phyloP scores from a whole-genome alignment of 1,284 basidiomycete species.

The Ceratobasidium sp. region DNA sequence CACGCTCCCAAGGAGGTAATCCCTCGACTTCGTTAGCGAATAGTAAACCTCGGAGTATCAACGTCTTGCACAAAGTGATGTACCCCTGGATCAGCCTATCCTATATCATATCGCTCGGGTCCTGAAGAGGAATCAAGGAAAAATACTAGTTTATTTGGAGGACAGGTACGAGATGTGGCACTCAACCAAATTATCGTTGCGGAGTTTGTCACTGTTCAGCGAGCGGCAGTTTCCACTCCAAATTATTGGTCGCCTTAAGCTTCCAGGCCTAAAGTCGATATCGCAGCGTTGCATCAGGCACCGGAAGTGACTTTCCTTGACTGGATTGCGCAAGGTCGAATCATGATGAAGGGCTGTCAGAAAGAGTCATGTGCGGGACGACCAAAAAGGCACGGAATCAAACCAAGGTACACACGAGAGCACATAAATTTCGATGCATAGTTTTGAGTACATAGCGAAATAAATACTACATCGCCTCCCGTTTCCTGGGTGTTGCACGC shows the following conservation, averaged over 20 bases:
- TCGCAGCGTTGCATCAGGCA: background rate
- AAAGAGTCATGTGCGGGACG: background rate
- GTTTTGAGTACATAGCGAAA: slow-evolving; percentile 5
- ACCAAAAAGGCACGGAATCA: too few relatives aligned
- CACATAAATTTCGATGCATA: background rate
- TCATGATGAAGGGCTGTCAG: background rate
- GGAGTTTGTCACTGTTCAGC: background rate
- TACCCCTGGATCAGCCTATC: background rate
- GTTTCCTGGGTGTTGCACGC: slow-evolving; percentile 67
- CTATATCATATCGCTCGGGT: too few relatives aligned
- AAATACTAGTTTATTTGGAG: background rate
- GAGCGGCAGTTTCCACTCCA: background rate
- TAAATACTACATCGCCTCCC: slow-evolving; percentile 60
- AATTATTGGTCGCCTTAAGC: background rate
- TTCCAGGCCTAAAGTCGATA: background rate
- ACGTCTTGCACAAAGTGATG: background rate
- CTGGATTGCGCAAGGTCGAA: background rate
- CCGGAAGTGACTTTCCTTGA: background rate
- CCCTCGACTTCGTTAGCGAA: background rate
- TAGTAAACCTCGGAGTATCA: background rate
- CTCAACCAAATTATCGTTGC: background rate
- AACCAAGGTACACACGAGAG: slow-evolving; percentile 7
- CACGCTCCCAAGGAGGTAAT: background rate
- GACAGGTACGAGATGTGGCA: background rate
- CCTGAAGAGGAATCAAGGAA: background rate